These are phyloP conservation scores for Aspergillus panamensis DNA, from an alignment of 495 filamentous ascomycete species.

Conservation along the genomic window DNA sequence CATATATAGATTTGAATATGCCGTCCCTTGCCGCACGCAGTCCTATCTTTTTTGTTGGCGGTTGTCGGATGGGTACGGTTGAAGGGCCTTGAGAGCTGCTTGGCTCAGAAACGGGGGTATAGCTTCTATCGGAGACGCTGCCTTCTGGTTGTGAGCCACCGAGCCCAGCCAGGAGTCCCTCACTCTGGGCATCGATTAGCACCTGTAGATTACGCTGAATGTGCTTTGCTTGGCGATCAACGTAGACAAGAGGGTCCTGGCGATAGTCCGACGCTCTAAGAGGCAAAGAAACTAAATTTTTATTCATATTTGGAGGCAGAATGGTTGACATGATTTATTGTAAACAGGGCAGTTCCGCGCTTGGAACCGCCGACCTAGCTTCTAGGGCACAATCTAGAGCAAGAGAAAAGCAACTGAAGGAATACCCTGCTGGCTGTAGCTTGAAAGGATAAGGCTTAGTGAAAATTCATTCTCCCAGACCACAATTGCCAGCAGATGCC, in stretches of 20 bases:
- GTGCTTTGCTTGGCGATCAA: conserved; percentile 45
- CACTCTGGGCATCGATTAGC: conserved; percentile 80
- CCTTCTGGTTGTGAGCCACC: conserved; percentile 33
- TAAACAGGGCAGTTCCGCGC: conserved; percentile 1
- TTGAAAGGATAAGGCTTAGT: background rate
- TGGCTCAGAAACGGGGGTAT: conserved; percentile 38
- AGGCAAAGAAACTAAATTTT: conserved; percentile 29
- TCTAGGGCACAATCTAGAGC: background rate
- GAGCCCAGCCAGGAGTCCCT: conserved; percentile 61
- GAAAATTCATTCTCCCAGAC: background rate
- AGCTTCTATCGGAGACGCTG: conserved; percentile 45
- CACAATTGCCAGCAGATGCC: background rate
- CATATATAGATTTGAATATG: conserved; percentile 66
- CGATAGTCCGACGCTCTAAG: conserved; percentile 29
- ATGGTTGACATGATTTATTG: conserved; percentile 33
- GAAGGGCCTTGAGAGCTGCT: conserved; percentile 26
- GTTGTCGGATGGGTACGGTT: conserved; percentile 63
- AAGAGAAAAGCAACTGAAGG: background rate
- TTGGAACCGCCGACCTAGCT: background rate
- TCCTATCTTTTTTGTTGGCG: conserved; percentile 51
- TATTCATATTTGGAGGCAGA: conserved; percentile 25
- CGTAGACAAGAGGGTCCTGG: conserved; percentile 40
- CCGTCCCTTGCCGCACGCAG: conserved; percentile 66
- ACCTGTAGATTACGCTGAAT: conserved; percentile 75
- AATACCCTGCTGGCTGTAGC: background rate